phyloP scores from a whole-genome alignment of 202 grass and related monocot species.

The Musa balbisiana region DNA sequence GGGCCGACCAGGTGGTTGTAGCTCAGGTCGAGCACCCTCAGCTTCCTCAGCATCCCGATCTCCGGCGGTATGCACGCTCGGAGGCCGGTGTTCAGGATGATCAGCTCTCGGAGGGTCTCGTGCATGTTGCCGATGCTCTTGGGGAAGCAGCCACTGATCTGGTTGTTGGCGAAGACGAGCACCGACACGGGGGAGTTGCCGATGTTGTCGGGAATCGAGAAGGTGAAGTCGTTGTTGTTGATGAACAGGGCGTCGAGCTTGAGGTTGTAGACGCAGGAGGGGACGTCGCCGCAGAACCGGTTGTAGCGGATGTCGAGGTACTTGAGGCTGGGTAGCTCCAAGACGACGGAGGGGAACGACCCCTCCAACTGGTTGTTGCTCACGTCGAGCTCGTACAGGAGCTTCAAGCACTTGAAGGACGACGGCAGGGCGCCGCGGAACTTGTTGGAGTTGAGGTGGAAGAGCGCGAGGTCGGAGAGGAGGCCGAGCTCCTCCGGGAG shows the following conservation, averaged over 20 bases:
- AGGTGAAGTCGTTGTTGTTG: slow-evolving; percentile 85
- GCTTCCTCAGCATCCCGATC: slow-evolving; percentile 36
- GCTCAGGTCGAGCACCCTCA: slow-evolving; percentile 80
- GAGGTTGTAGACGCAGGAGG: slow-evolving; percentile 54
- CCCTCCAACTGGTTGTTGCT: slow-evolving; percentile 83
- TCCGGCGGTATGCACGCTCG: slow-evolving; percentile 64
- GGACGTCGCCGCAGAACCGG: slow-evolving; percentile 50
- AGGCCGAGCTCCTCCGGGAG: slow-evolving; percentile 67
- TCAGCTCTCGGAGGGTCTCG: slow-evolving; percentile 56
- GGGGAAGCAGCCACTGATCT: slow-evolving; percentile 51
- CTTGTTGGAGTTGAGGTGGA: slow-evolving; percentile 90
- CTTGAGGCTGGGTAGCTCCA: slow-evolving; percentile 55
- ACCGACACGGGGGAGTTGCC: slow-evolving; percentile 86
- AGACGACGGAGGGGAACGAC: slow-evolving; percentile 58
- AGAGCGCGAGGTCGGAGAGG: slow-evolving; percentile 60
- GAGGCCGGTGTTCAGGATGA: slow-evolving; percentile 57
- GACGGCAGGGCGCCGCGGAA: slow-evolving; percentile 48
- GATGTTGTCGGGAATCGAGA: slow-evolving; percentile 50
- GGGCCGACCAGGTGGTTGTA: slow-evolving; percentile 56
- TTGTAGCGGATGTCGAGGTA: slow-evolving; percentile 84
- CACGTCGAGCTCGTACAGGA: slow-evolving; percentile 76
- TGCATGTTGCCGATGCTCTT: slow-evolving; percentile 35
- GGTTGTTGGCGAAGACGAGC: slow-evolving; percentile 61
- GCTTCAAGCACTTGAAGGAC: slow-evolving; percentile 31
- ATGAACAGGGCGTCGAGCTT: slow-evolving; percentile 73